Conservation (phyloP, 2,329 filamentous ascomycete genomes). For the Leptographium flavum region DNA sequence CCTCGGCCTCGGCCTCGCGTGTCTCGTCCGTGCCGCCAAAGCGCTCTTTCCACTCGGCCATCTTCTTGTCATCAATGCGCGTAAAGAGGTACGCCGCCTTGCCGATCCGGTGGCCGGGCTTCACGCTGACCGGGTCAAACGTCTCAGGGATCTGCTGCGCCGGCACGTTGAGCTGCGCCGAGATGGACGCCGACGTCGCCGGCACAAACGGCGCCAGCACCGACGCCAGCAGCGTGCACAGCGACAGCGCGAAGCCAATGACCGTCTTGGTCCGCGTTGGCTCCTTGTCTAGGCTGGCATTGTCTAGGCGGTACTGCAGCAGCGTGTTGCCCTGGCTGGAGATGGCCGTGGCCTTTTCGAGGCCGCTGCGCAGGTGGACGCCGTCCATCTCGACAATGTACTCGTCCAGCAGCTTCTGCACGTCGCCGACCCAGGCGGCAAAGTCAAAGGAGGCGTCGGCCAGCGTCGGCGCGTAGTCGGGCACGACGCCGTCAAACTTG, state of each 20-base stretch:
- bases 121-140: slow-evolving; percentile 48
- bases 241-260: slow-evolving; percentile 71
- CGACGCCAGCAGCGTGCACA: slow-evolving; percentile 67
- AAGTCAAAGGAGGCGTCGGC: slow-evolving; percentile 32
- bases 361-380: slow-evolving; percentile 54
- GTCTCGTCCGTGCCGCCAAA: slow-evolving; percentile 31
- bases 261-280: slow-evolving; percentile 40
- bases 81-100: slow-evolving; percentile 41
- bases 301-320: slow-evolving; percentile 27
- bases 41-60: slow-evolving; percentile 53
- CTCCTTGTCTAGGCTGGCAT: slow-evolving; percentile 32
- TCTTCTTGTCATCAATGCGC: slow-evolving; percentile 58
- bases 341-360: slow-evolving; percentile 52
- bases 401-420: slow-evolving; percentile 50
- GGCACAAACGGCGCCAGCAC: slow-evolving; percentile 78
- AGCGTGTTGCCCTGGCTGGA: slow-evolving; percentile 41
- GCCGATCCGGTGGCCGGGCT: slow-evolving; percentile 67
- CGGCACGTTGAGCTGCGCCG: slow-evolving; percentile 50
- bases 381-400: slow-evolving; percentile 57
- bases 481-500: slow-evolving; percentile 58
- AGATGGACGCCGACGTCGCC: slow-evolving; percentile 59
- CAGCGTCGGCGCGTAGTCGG: slow-evolving; percentile 43
- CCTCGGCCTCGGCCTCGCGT: slow-evolving; percentile 16
- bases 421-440: slow-evolving; percentile 41
- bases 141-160: slow-evolving; percentile 48